Evolutionary conservation across 495 filamentous ascomycete genomes (phyloP), one percentile per base, ranked within the genome.

Genomic region (Delitschia confertaspora): DNA sequence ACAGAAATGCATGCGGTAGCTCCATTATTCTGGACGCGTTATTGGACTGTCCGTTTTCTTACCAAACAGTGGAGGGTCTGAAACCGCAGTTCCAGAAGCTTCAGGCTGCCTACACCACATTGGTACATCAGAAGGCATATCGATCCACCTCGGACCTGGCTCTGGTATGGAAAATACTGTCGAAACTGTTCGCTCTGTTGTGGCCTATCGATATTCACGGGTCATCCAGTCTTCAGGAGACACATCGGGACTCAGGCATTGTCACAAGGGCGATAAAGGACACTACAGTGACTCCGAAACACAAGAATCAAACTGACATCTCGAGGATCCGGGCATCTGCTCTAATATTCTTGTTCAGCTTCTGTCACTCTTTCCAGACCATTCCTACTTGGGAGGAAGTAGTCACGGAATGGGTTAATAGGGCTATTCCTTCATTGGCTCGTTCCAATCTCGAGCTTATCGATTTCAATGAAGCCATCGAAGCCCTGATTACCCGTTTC

Each of bases 131-230:
- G 16, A 31, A 44, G 11, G 10, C 11, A 6, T 32, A 34, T 16
- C 42, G 34, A 5, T n/a, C 26, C 3, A 13, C 42, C 18, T n/a
- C 34, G n/a, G 18, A 46, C 24, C 25, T 44, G 4, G 33, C 19
- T 14, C 6, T 39, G 4, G 17, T 13, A 3, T 56, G 53, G 47
- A 47, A 10, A 13, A 39, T 17, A 6, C 10, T 51, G 11, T 38
- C 39, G 10, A 24, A 34, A 13, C 20, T 56, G 2, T 32, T 47
- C 24, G 10, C 38, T 3, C 14, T 38, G 23, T 38, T 56, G 8
- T 56, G 53, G 53, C 42, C 47, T 27, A n/a, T 45, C 3, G 8
- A 21, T 19, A 21, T 53, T 7, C 42, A 46, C 14, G 30, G 29
- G 25, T 45, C 41, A 8, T 11, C 33, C 8, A 20, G 31, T 3